Evolutionary conservation across 345 rosid genomes (phyloP), one percentile per base, ranked within the genome.

Genomic region (Dipteronia sinensis): DNA sequence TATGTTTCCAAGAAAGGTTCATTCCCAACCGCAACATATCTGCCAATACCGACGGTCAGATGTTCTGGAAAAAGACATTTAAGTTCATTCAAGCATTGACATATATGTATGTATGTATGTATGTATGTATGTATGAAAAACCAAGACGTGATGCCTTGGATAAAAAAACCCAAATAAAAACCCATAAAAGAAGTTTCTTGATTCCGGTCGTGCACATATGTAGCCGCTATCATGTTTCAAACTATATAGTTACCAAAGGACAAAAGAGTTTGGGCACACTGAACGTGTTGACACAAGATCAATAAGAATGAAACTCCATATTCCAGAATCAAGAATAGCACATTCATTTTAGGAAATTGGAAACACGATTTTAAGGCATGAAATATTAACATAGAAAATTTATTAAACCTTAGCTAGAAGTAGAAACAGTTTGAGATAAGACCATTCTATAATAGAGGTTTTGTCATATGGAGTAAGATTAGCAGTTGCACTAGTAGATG

Each of bases 21-120:
- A 59, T 94, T 96, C 3, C 98, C 99, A 0, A 92, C 97, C n/a
- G 97, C 98, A 13, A 95, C 97, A 53, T 93, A 91, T 84, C 99
- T 95, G 92, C 77, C 82, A 68, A 62, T 73, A 75, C 11, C 67
- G 69, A 66, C 59, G 53, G 82, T 83, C 77, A 82, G 46, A 80
- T 75, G 20, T 80, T 66, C 23, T 29, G 15, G 53, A 51, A 46
- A 13, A 69, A 70, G 73, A 69, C 25, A 67, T 17, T 34, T 3
- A 3, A 10, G 25, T 23, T 9, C 49, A 19, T 67, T 67, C 15
- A 42, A 38, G 25, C 71, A 40, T 67, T 16, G 46, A 42, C 10
- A 42, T 8, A 42, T 42, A 42, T 9, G 8, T 9, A 42, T 9
- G 0, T 38, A 40, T 7, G 6, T 42, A 9, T 9, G 1, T 42